Evolutionary conservation across 352 stramenopile genomes (phyloP), one percentile per base, ranked within the genome.

Genomic region (Globisporangium recalcitrans): DNA sequence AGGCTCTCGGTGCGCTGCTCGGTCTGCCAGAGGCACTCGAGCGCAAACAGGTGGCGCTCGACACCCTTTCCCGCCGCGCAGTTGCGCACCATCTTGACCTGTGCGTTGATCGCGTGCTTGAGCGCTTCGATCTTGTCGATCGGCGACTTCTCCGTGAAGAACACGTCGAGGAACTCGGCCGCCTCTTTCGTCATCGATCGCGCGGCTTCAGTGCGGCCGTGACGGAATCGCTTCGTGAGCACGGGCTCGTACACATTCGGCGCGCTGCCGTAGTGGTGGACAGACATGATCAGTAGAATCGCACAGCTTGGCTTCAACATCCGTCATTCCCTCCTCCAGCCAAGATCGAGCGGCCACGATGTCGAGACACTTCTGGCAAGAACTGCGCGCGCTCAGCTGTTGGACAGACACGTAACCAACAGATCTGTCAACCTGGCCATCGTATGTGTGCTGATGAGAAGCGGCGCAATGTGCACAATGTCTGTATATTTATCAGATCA

Each of bases 171-270:
- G 59, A 98, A 97, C 34, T 75, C 65, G n/a, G 91, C 78, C 7
- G 85, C 91, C 59, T 97, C 80, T 26, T 86, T 74, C 29, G 93
- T 98, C 69, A 97, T 93, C 24, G 91, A 88, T 27, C 96, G 83
- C 64, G 97, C 95, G 24, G 94, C 95, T 70, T 99, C 96, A 3
- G 95, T 99, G 49, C 96, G 86, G 19, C 96, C 96, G 60, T 98
- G 93, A 59, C 92, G 88, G 69, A 98, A 99, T 14, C 71, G 70
- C 75, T 99, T 99, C 9, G 93, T 98, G 48, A 98, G 73, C 26
- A 98, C 96, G 4, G 95, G 93, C 68, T 99, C 96, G 68, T 99
- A 98, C 36, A 93, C 83, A 64, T 94, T 97, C 1, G 84, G 80
- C 11, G 88, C 75, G 14, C 66, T 72, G 52, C 96, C 96, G 70